Evolutionary conservation across 2,329 filamentous ascomycete genomes (phyloP).

Genomic region (Harringtonia aguacate): DNA sequence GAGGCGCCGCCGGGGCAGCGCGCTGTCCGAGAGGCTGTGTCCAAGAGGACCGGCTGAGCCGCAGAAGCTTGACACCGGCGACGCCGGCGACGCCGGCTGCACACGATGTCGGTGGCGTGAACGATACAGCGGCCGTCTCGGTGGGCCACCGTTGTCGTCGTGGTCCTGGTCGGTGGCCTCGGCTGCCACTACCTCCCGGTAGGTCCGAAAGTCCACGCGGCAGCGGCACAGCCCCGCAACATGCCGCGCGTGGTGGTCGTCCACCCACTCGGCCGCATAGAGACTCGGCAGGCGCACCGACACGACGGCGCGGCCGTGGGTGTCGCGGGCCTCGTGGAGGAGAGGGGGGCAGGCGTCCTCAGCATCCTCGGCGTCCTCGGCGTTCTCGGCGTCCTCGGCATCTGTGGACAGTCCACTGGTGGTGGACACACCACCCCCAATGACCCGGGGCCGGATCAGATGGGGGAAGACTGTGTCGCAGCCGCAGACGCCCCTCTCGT

Average conservation of each 20-base stretch:
- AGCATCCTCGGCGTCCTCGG: neutral
- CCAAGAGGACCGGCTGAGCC: too few species aligned
- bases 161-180: neutral
- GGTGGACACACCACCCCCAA: conserved; percentile 12
- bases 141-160: neutral
- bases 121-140: too few species aligned
- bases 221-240: conserved; percentile 23
- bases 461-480: conserved; percentile 27
- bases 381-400: neutral
- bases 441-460: conserved; percentile 21
- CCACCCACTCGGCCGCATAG: conserved; percentile 29
- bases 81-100: too few species aligned
- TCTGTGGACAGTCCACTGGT: too few species aligned
- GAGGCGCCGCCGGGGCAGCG: too few species aligned
- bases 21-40: too few species aligned
- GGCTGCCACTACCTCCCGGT: conserved; percentile 11
- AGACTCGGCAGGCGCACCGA: conserved; percentile 22
- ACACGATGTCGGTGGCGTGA: too few species aligned
- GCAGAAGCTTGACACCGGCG: too few species aligned
- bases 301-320: neutral
- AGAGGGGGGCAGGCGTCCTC: neutral
- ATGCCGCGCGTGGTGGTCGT: conserved; percentile 27
- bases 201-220: conserved; percentile 20
- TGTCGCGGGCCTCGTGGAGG: conserved; percentile 2
- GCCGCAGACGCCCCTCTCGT: conserved; percentile 30